Evolutionary conservation across 2,329 filamentous ascomycete species (phyloP).

Genomic region (Aspergillus puulaauensis): DNA sequence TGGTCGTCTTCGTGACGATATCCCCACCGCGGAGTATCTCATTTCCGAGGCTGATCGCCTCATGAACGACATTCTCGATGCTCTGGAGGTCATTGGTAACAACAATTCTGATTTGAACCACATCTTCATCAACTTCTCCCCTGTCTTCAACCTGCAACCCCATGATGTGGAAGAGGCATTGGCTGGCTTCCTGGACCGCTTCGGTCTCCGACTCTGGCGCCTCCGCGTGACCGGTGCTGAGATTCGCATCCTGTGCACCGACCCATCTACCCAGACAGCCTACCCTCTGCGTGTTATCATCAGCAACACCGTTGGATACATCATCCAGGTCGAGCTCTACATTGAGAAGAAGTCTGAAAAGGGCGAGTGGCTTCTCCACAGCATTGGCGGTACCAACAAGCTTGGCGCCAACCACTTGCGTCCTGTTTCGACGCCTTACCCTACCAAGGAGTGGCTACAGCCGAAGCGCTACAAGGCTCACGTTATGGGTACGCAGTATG

Average conservation of each 20-base stretch:
- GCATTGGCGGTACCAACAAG: conserved; percentile 91
- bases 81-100: conserved; percentile 96
- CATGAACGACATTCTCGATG: conserved; percentile 97
- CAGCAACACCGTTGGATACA: conserved; percentile 96
- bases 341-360: conserved; percentile 97
- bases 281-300: conserved; percentile 95
- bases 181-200: conserved; percentile 92
- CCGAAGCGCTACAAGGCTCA: conserved; percentile 99
- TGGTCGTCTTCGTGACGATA: conserved; percentile 91
- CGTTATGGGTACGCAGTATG: conserved; percentile 98
- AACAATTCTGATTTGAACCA: conserved; percentile 99
- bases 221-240: conserved; percentile 95
- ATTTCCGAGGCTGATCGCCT: conserved; percentile 95
- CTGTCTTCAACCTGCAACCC: conserved; percentile 89
- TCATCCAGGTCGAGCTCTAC: conserved; percentile 97
- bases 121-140: conserved; percentile 99
- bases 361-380: conserved; percentile 98
- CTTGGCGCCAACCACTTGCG: conserved; percentile 93
- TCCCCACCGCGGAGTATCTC: conserved; percentile 96
- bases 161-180: conserved; percentile 89
- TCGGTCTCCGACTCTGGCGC: conserved; percentile 91
- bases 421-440: conserved; percentile 86
- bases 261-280: conserved; percentile 76
- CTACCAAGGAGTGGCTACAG: conserved; percentile 97
- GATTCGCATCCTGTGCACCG: conserved; percentile 97